Evolutionary conservation across 2,329 filamentous ascomycete genomes (phyloP).

Genomic region (Sporothrix pallida): DNA sequence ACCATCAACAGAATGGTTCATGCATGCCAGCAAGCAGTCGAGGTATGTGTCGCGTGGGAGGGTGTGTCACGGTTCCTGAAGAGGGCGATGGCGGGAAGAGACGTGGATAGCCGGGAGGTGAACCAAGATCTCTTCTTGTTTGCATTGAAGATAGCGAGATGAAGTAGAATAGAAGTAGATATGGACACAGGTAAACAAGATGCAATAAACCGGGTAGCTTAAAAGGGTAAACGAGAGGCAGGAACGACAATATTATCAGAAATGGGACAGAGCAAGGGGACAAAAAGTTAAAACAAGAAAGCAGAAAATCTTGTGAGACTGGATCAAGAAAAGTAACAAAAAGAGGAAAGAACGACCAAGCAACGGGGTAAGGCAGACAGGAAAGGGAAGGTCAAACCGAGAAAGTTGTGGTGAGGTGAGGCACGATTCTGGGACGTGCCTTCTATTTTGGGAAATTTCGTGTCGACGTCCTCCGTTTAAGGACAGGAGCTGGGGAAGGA

Average conservation of each 20-base stretch:
- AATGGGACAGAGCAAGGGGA: background rate
- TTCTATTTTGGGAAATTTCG: slow-evolving; percentile 24
- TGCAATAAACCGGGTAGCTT: slow-evolving; percentile 5
- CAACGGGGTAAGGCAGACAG: slow-evolving; percentile 2
- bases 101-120: slow-evolving; percentile 11
- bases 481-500: slow-evolving; percentile 29
- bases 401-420: background rate
- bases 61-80: slow-evolving; percentile 5
- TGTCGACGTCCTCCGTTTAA: slow-evolving; percentile 28
- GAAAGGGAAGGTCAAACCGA: slow-evolving; percentile 28
- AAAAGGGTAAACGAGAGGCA: background rate
- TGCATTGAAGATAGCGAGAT: slow-evolving; percentile 14
- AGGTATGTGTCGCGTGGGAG: slow-evolving; percentile 2
- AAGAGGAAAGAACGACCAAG: background rate
- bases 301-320: background rate
- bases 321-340: background rate
- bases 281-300: background rate
- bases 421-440: slow-evolving; percentile 1
- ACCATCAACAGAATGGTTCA: slow-evolving; percentile 27
- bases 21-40: slow-evolving; percentile 31
- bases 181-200: background rate
- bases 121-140: slow-evolving; percentile 15
- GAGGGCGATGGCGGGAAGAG: slow-evolving; percentile 20
- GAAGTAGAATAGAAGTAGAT: background rate
- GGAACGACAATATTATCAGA: background rate